Evolutionary conservation across 768 basidiomycete genomes (phyloP), one percentile per base, ranked within the genome.

Genomic region (Lepiota subincarnata): DNA sequence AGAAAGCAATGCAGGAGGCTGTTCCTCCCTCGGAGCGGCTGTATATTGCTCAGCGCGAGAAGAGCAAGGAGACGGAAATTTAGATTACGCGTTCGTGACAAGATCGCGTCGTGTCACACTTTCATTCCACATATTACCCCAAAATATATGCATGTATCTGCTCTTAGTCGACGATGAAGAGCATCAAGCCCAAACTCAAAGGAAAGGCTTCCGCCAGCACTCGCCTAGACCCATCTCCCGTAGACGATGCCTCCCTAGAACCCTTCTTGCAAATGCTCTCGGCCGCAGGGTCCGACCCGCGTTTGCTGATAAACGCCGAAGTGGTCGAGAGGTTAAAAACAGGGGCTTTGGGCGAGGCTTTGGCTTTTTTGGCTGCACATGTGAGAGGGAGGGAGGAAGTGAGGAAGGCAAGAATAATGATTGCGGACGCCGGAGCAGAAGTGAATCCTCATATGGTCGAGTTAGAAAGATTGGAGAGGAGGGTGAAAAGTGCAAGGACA

Each of bases 21-120:
- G 42, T 53, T 18, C 56, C 50, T 6, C 59, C 59, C 39, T 55
- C 56, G 4, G 56, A 60, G 26, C 53, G 59, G n/a, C 46, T 60
- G 14, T 34, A 41, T 22, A 56, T 60, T 34, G 54, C 48, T 22
- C 50, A 57, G 18, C 31, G 31, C 31, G 31, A 31, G 4, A 31
- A 31, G 31, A 31, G 31, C 31, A 31, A 31, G 31, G 31, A 3
- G 8, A 4, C 31, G 10, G 10, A 31, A 11, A 31, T 31, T 31
- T 31, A 31, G 31, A 31, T 6, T 31, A 31, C 31, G 31, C 31
- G 10, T 31, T 7, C 31, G 31, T 31, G 31, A 31, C 31, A 31
- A 31, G 31, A 31, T 4, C 31, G 31, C 31, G 31, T 31, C 31
- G 31, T 8, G 31, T 31, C 31, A 31, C 31, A 31, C 10, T 5